These are phyloP conservation scores for Meira miltonrushii DNA, from an alignment of 1,284 basidiomycete genomes.

Conservation along the genomic window DNA sequence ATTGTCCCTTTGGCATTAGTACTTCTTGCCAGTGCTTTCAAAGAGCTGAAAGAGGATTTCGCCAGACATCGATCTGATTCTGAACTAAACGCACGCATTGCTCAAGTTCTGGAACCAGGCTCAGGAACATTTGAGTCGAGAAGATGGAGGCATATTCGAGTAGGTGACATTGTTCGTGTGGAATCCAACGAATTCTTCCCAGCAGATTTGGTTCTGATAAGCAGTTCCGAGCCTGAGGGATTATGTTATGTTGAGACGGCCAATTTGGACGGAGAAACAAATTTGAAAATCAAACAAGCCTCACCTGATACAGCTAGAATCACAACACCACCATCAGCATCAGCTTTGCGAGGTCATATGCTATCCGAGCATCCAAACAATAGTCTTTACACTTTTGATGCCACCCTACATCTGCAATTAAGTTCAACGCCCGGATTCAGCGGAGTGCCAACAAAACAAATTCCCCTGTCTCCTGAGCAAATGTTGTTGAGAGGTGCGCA, in stretches of 20 bases:
- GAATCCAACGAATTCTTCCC: constrained; percentile 93
- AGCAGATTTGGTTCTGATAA: constrained; percentile 82
- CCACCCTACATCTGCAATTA: constrained; percentile 60
- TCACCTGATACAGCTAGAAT: constrained; percentile 73
- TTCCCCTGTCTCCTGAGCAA: constrained; percentile 91
- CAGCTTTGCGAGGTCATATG: constrained; percentile 71
- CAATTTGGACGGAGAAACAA: constrained; percentile 96
- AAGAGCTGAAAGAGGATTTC: constrained; percentile 91
- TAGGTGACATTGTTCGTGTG: constrained; percentile 86
- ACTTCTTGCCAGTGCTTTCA: constrained; percentile 88
- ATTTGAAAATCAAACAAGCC: constrained; percentile 97
- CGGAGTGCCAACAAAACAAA: constrained; percentile 48
- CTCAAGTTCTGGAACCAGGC: constrained; percentile 68
- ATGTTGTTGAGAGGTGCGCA: constrained; percentile 90
- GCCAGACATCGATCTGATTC: constrained; percentile 94
- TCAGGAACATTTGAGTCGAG: constrained; percentile 66
- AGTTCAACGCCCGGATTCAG: constrained; percentile 43
- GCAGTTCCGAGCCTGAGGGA: constrained; percentile 91
- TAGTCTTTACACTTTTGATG: constrained; percentile 91
- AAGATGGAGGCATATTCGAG: constrained; percentile 82
- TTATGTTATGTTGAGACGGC: constrained; percentile 96
- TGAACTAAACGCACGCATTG: constrained; percentile 77
- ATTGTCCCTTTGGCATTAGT: constrained; percentile 86
- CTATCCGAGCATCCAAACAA: constrained; percentile 96
- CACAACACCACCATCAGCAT: constrained; percentile 71